phyloP scores from a whole-genome alignment of 73 alveolate genomes.

The Tetrahymena elliotti region DNA sequence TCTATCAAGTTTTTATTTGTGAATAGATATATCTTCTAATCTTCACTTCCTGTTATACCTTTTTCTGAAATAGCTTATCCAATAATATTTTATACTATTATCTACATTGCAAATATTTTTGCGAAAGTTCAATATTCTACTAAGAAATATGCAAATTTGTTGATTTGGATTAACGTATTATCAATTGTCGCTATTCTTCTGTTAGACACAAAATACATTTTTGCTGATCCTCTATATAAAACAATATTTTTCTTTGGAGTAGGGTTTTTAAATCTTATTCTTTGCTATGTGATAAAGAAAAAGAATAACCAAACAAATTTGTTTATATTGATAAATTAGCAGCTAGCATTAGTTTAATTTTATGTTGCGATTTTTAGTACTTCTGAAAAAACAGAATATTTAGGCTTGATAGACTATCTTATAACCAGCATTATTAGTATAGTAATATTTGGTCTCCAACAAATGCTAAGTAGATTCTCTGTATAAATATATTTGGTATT shows the following conservation, averaged over 20 bases:
- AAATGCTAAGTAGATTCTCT: not conserved
- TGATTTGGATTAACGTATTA: not conserved
- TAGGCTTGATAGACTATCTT: not conserved
- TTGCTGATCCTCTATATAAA: not conserved
- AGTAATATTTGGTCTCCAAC: not conserved
- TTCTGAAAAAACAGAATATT: not conserved
- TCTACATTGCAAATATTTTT: not conserved
- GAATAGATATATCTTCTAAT: not conserved
- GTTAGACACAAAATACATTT: not conserved
- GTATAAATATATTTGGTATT: not conserved
- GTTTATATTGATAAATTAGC: not conserved
- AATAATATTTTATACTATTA: not conserved
- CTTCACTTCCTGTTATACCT: not conserved
- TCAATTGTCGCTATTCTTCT: not conserved
- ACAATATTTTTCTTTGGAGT: not conserved
- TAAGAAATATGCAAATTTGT: not conserved
- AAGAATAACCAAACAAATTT: not conserved
- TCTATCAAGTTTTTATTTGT: not conserved
- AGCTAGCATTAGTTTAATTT: not conserved
- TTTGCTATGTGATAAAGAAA: not conserved
- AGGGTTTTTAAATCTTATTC: not conserved
- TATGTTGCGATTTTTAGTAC: not conserved
- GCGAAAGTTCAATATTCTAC: not conserved
- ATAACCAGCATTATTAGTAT: not conserved
- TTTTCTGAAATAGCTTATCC: not conserved